Conservation (phyloP, 768 basidiomycete genomes). For the Pholiota conissans region DNA sequence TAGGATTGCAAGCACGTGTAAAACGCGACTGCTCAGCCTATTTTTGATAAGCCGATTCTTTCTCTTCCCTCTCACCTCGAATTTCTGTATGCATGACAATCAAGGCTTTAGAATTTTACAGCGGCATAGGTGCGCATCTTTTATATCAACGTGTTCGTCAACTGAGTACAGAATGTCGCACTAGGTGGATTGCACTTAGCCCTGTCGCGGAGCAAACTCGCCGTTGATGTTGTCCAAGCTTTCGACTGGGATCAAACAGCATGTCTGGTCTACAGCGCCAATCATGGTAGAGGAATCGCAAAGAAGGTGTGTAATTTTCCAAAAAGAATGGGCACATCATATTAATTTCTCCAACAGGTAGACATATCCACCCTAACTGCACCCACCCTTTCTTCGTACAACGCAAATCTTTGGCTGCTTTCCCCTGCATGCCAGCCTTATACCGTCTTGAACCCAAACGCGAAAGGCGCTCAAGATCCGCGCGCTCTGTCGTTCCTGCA, state of each 20-base stretch:
- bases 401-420: slow-evolving; percentile 72
- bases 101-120: slow-evolving; percentile 68
- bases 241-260: slow-evolving; percentile 84
- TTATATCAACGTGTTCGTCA: not conserved
- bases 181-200: slow-evolving; percentile 76
- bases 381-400: slow-evolving; percentile 38
- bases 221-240: slow-evolving; percentile 56
- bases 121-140: slow-evolving; percentile 68
- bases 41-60: not conserved
- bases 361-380: slow-evolving; percentile 65
- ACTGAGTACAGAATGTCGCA: slow-evolving; percentile 1
- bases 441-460: slow-evolving; percentile 72
- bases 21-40: not conserved
- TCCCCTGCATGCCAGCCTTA: slow-evolving; percentile 88
- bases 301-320: slow-evolving; percentile 40
- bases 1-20: not conserved
- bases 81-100: slow-evolving; percentile 24
- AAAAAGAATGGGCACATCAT: not conserved
- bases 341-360: slow-evolving; percentile 30
- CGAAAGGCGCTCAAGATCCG: slow-evolving; percentile 71
- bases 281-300: slow-evolving; percentile 51
- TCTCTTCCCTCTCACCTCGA: not conserved
- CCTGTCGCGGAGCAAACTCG: slow-evolving; percentile 48
- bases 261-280: slow-evolving; percentile 66
- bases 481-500: slow-evolving; percentile 77